A percentile compares a stretch with the other conserved stretches of the same genome.
These are phyloP conservation scores for Phytophthora pistaciae DNA, from an alignment of 352 stramenopile genomes.

Conservation along the genomic window DNA sequence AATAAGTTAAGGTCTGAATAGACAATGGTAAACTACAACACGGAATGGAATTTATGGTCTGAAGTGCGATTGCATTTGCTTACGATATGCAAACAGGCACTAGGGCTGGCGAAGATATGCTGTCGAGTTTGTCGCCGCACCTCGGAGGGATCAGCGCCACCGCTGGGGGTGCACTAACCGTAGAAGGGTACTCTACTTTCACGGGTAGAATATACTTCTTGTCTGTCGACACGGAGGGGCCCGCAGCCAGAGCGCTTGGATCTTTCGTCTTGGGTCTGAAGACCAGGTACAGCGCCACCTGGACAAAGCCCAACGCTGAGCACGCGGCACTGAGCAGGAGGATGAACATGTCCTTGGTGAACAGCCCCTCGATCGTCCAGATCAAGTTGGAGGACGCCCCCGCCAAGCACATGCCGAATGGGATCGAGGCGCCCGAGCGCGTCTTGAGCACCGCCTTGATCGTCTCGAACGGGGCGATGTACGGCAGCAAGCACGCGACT, in stretches of 20 bases:
- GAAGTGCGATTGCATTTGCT: neutral
- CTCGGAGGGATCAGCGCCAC: constrained; percentile 1
- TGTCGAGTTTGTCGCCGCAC: constrained; percentile 16
- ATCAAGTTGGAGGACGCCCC: constrained; percentile 38
- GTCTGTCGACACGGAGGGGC: neutral
- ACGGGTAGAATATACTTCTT: constrained; percentile 15
- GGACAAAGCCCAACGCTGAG: constrained; percentile 22
- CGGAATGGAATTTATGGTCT: no score
- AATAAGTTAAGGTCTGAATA: no score
- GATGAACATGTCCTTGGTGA: constrained; percentile 32
- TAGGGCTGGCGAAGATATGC: constrained; percentile 8
- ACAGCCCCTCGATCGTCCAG: constrained; percentile 39
- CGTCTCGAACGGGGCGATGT: constrained; percentile 48
- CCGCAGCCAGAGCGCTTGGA: neutral
- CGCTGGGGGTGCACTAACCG: neutral
- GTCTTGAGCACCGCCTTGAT: constrained; percentile 47
- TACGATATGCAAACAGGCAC: constrained; percentile 18
- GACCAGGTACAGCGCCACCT: constrained; percentile 36
- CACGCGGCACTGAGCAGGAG: constrained; percentile 30
- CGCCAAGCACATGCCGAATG: constrained; percentile 40
- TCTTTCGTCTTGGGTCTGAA: constrained; percentile 20
- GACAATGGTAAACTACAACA: no score
- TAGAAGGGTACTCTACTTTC: neutral
- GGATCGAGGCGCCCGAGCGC: constrained; percentile 34
- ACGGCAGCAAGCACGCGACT: constrained; percentile 38